A percentile compares a stretch with the other conserved stretches of the same genome.
Conservation (phyloP, 768 basidiomycete genomes). For the Lactifluus echinatus region DNA sequence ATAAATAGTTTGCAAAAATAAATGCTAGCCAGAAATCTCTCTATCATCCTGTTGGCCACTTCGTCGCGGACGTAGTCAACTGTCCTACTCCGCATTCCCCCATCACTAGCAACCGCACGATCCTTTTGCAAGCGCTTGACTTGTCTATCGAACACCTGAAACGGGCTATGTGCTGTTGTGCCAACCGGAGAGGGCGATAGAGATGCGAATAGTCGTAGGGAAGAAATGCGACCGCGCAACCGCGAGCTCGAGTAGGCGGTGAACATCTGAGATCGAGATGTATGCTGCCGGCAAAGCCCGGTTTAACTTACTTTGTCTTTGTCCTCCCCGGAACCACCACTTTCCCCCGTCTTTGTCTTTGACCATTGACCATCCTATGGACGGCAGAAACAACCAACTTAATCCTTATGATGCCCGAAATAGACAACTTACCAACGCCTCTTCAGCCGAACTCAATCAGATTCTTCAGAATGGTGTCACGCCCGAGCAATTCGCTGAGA, state of each 20-base stretch:
- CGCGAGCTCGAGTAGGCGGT: neutral
- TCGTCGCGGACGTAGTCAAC: slow-evolving; percentile 92
- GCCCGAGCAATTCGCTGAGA: slow-evolving; percentile 14
- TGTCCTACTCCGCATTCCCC: slow-evolving; percentile 53
- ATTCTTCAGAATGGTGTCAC: slow-evolving; percentile 8
- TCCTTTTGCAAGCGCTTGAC: slow-evolving; percentile 75
- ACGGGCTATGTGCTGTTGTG: slow-evolving; percentile 48
- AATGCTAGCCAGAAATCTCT: slow-evolving; percentile 67
- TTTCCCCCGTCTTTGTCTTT: too few species aligned
- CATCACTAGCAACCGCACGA: slow-evolving; percentile 50
- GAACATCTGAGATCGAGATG: neutral
- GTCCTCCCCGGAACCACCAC: too few species aligned
- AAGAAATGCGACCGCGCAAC: neutral
- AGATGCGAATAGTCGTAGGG: slow-evolving; percentile 38
- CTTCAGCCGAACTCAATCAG: neutral
- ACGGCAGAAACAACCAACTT: slow-evolving; percentile 1
- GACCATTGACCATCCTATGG: neutral
- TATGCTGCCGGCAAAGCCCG: neutral
- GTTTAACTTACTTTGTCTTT: too few species aligned
- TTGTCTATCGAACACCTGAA: slow-evolving; percentile 79
- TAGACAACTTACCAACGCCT: neutral
- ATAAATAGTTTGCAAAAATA: slow-evolving; percentile 4
- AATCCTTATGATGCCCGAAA: slow-evolving; percentile 2
- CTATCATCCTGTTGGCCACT: slow-evolving; percentile 84
- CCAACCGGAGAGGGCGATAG: slow-evolving; percentile 38